These are phyloP conservation scores for Linaria vulgaris DNA, from an alignment of 257 asterid genomes.

Conservation along the genomic window DNA sequence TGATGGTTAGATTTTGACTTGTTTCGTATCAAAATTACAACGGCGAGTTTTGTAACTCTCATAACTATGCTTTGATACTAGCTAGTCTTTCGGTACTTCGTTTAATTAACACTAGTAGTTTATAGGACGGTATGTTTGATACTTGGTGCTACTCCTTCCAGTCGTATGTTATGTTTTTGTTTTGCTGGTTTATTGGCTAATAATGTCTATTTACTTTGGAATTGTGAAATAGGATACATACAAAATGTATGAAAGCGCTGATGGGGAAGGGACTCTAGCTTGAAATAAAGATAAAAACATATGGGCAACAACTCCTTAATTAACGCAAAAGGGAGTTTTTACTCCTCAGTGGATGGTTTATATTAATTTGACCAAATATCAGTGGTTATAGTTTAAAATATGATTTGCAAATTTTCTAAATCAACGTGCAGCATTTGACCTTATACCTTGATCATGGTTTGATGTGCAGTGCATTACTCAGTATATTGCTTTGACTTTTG, in stretches of 20 bases:
- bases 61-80: not conserved
- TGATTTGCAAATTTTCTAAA: constrained; percentile 28
- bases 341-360: constrained; percentile 33
- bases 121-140: no score
- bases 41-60: not conserved
- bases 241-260: constrained; percentile 11
- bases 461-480: constrained; percentile 8
- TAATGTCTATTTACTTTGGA: no score
- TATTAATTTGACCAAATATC: constrained; percentile 37
- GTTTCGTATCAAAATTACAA: no score
- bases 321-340: constrained; percentile 20
- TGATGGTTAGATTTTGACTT: constrained; percentile 14
- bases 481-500: constrained; percentile 7
- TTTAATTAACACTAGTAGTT: no score
- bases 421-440: constrained; percentile 33
- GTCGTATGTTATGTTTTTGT: not conserved
- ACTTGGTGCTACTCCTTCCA: not conserved
- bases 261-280: constrained; percentile 1
- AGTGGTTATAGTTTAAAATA: constrained; percentile 25
- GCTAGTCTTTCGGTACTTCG: not conserved
- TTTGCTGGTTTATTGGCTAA: not conserved
- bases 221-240: not conserved
- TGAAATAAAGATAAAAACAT: constrained; percentile 9
- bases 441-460: constrained; percentile 17
- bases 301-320: constrained; percentile 27